These are phyloP conservation scores for Brettanomyces sp. DNA, from an alignment of 805 yeast genomes.

Conservation along the genomic window DNA sequence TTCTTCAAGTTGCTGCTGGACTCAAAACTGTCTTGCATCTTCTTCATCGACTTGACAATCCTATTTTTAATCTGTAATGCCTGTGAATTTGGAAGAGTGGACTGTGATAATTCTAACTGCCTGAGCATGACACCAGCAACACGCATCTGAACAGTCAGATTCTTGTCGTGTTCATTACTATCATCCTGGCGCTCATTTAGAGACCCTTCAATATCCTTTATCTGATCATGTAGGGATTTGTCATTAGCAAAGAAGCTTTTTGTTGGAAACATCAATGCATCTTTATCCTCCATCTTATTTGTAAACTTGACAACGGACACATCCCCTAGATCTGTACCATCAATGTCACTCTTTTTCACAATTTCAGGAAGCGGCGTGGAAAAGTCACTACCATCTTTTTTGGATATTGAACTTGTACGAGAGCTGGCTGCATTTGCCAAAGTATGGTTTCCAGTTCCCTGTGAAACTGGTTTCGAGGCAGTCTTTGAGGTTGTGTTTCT, in stretches of 20 bases:
- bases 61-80: conserved; percentile 57
- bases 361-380: neutral
- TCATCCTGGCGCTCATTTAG: conserved; percentile 4
- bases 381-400: neutral
- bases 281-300: conserved; percentile 31
- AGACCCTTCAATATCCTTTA: neutral
- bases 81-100: conserved; percentile 49
- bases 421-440: neutral
- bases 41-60: conserved; percentile 66
- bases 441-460: conserved; percentile 3
- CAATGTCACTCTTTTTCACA: conserved; percentile 11
- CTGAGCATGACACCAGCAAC: conserved; percentile 93
- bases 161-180: conserved; percentile 27
- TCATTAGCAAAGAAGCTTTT: conserved; percentile 2
- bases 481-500: conserved; percentile 2
- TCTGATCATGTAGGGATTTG: neutral
- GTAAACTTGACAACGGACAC: conserved; percentile 49
- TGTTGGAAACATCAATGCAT: conserved; percentile 1
- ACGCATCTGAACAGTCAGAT: conserved; percentile 84
- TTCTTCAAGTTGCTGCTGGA: conserved; percentile 36
- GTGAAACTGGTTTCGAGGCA: conserved; percentile 10
- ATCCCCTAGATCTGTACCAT: conserved; percentile 72
- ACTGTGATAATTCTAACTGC: conserved; percentile 61
- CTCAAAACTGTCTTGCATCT: conserved; percentile 60
- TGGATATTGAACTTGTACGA: neutral